These are phyloP conservation scores for Fusarium bulbicola DNA, from an alignment of 2,329 filamentous ascomycete species.

Conservation along the genomic window DNA sequence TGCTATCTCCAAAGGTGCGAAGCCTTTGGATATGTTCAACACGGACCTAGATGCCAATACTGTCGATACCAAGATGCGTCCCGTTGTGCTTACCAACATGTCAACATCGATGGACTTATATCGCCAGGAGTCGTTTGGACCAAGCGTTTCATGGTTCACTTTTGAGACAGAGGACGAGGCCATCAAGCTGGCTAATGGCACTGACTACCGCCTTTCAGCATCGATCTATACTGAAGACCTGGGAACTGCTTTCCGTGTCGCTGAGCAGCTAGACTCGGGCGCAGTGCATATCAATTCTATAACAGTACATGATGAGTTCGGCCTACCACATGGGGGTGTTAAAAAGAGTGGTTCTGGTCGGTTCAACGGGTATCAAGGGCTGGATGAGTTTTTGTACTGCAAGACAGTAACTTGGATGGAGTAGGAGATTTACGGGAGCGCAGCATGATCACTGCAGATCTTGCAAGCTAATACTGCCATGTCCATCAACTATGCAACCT, in stretches of 20 bases:
- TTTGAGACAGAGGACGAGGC: not conserved
- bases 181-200: not conserved
- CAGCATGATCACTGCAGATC: not conserved
- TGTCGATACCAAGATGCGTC: not conserved
- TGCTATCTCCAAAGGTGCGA: not conserved
- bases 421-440: not conserved
- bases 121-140: not conserved
- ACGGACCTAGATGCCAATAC: not conserved
- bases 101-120: not conserved
- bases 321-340: not conserved
- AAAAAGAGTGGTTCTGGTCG: not conserved
- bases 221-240: not conserved
- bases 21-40: not conserved
- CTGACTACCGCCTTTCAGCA: not conserved
- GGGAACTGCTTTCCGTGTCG: not conserved
- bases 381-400: not conserved
- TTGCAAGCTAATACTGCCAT: no score
- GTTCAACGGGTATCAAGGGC: not conserved
- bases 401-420: constrained; percentile 1
- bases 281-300: not conserved
- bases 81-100: not conserved
- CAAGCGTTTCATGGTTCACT: not conserved
- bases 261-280: not conserved
- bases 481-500: not conserved
- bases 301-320: not conserved